A percentile compares a stretch with the other conserved stretches of the same genome.
Evolutionary conservation across 768 basidiomycete genomes (phyloP).

Genomic region (Amyloporia xantha): DNA sequence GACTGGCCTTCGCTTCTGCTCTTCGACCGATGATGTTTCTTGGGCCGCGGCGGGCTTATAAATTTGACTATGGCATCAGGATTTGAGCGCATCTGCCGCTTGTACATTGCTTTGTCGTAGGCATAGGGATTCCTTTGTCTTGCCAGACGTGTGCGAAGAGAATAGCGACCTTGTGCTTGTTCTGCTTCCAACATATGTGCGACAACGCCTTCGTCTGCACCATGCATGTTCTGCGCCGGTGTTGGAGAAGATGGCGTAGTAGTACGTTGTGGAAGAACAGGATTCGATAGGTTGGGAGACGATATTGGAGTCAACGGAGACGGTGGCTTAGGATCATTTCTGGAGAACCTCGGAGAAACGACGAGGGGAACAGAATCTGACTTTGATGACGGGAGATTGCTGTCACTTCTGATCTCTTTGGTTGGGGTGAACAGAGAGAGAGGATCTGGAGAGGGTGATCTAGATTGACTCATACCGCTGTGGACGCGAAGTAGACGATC

Average conservation of each 20-base stretch:
- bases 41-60: conserved; percentile 27
- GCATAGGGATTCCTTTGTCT: conserved; percentile 59
- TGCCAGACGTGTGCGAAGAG: conserved; percentile 46
- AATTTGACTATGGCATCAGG: conserved; percentile 67
- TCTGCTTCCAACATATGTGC: neutral
- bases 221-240: neutral
- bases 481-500: neutral
- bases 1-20: neutral
- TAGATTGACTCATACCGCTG: neutral
- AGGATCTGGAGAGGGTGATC: conserved; percentile 10
- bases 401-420: neutral
- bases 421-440: conserved; percentile 11
- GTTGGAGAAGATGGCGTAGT: neutral
- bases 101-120: conserved; percentile 48
- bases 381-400: neutral
- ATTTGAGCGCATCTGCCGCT: conserved; percentile 39
- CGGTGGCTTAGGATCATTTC: neutral
- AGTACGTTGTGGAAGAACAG: neutral
- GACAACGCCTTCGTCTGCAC: neutral
- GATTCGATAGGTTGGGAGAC: neutral
- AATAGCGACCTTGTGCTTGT: conserved; percentile 32
- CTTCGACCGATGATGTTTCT: conserved; percentile 2
- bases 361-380: neutral
- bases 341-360: neutral
- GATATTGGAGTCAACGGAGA: conserved; percentile 11